A percentile compares a stretch with the other conserved stretches of the same genome.
Evolutionary conservation across 2,329 filamentous ascomycete genomes (phyloP).

Genomic region (Fragosphaeria purpurea): DNA sequence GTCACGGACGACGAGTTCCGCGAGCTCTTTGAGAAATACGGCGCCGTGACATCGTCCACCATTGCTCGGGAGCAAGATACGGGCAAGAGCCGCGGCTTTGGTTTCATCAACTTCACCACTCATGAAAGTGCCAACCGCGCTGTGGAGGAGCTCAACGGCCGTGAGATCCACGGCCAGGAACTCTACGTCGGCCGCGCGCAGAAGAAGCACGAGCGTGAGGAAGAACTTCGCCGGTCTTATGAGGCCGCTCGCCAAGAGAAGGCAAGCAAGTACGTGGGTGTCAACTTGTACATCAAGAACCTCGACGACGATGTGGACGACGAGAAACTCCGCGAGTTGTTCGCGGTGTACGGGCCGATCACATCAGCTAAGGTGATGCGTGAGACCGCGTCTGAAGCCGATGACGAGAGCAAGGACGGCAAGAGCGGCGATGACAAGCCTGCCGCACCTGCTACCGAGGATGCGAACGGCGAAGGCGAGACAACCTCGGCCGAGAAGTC

Average conservation of each 20-base stretch:
- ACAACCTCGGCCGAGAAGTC: constrained; percentile 44
- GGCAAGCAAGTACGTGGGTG: constrained; percentile 97
- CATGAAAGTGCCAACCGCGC: constrained; percentile 80
- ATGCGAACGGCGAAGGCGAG: constrained; percentile 6
- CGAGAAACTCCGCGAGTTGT: constrained; percentile 92
- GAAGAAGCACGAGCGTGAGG: constrained; percentile 99
- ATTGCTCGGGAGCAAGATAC: constrained; percentile 75
- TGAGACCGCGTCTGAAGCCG: constrained; percentile 53
- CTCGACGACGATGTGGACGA: constrained; percentile 94
- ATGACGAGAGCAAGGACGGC: constrained; percentile 52
- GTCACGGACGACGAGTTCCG: constrained; percentile 92
- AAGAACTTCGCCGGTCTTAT: constrained; percentile 97
- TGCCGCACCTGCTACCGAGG: constrained; percentile 1
- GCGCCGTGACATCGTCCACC: constrained; percentile 90
- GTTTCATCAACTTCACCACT: constrained; percentile 90
- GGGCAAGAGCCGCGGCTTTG: constrained; percentile 89
- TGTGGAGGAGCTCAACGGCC: constrained; percentile 85
- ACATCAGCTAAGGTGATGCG: constrained; percentile 99
- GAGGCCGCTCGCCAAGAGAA: constrained; percentile 97
- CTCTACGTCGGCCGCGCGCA: constrained; percentile 92
- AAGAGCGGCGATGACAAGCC: constrained; percentile 67
- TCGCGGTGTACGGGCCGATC: constrained; percentile 83
- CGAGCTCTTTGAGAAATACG: constrained; percentile 80
- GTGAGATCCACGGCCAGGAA: constrained; percentile 87
- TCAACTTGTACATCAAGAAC: constrained; percentile 99